phyloP scores from a whole-genome alignment of 164 flowering plant species.

The Echeveria elegans region DNA sequence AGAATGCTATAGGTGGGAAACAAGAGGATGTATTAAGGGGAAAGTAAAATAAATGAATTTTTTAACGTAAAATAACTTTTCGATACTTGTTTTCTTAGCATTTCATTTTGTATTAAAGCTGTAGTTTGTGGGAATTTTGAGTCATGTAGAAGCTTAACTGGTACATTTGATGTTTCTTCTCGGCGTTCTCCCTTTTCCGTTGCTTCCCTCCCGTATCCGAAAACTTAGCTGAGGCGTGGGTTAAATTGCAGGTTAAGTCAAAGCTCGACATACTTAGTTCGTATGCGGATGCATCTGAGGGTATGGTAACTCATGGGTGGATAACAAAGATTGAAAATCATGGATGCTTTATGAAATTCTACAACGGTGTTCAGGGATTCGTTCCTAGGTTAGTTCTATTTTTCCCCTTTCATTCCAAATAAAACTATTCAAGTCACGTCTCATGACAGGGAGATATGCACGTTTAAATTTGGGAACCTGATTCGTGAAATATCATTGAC shows the following conservation, averaged over 20 bases:
- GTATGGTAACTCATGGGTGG: conserved; percentile 95
- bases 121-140: background rate
- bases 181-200: background rate
- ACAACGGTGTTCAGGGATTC: conserved; percentile 96
- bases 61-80: background rate
- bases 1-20: too few relatives aligned
- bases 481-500: too few relatives aligned
- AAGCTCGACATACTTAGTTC: conserved; percentile 74
- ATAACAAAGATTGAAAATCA: conserved; percentile 78
- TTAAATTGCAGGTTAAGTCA: conserved; percentile 76
- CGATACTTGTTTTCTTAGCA: background rate
- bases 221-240: background rate
- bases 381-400: conserved; percentile 50
- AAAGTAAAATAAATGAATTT: too few relatives aligned
- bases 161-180: background rate
- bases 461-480: too few relatives aligned
- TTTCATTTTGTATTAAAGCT: background rate
- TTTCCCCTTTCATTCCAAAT: background rate
- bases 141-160: background rate
- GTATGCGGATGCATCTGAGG: conserved; percentile 73
- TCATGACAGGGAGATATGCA: background rate
- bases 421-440: background rate
- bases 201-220: background rate
- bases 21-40: too few relatives aligned
- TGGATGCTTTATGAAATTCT: conserved; percentile 93